Percentiles rank a stretch among this genome's conserved stretches.
Conservation (phyloP, 768 basidiomycete species). For the Cystobasidium ongulense region DNA sequence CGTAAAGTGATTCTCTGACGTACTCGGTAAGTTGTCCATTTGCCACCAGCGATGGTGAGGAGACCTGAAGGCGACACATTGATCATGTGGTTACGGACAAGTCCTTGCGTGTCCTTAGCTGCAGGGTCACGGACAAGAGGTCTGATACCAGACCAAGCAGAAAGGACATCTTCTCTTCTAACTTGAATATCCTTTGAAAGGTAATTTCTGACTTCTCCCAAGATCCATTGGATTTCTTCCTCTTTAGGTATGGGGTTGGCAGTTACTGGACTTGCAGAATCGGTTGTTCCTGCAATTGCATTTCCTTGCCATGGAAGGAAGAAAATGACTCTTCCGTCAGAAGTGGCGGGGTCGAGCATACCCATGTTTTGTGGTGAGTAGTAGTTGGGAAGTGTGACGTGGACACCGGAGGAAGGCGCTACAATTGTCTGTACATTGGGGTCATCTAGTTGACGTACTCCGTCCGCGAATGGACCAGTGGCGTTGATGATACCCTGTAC, state of each 20-base stretch:
- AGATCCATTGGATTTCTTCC: constrained; percentile 93
- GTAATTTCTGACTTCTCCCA: constrained; percentile 84
- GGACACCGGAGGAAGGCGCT: constrained; percentile 82
- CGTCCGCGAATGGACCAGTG: constrained; percentile 87
- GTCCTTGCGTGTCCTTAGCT: constrained; percentile 66
- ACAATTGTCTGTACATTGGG: constrained; percentile 63
- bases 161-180: constrained; percentile 83
- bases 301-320: constrained; percentile 98
- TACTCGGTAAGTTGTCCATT: constrained; percentile 90
- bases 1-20: constrained; percentile 30
- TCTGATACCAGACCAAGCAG: constrained; percentile 86
- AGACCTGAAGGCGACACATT: constrained; percentile 70
- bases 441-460: constrained; percentile 68
- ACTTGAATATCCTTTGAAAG: constrained; percentile 87
- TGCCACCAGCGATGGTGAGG: constrained; percentile 90
- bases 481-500: constrained; percentile 86
- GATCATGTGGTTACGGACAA: constrained; percentile 91
- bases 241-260: constrained; percentile 73
- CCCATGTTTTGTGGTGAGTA: constrained; percentile 90
- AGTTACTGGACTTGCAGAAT: constrained; percentile 59
- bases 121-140: constrained; percentile 79
- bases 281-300: constrained; percentile 95
- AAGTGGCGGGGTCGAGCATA: constrained; percentile 85
- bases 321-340: constrained; percentile 95
- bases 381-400: constrained; percentile 94